A percentile compares a stretch with the other conserved stretches of the same genome.
Conservation (phyloP, 371 early-diverging fungal species). For the Rhizopus sp. region DNA sequence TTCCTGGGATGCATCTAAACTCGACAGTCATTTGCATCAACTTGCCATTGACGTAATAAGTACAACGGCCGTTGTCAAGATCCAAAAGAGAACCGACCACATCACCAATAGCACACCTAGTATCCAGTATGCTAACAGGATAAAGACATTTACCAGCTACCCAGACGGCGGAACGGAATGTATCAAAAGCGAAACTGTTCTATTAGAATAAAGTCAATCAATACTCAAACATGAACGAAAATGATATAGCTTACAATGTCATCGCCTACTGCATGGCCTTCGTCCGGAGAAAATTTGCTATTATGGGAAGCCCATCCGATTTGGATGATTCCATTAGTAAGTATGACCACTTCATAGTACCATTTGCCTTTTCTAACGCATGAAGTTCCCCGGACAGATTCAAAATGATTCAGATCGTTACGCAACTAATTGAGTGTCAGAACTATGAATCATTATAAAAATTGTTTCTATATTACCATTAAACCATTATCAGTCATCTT, state of each 20-base stretch:
- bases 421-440: conserved; percentile 27
- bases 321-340: conserved; percentile 66
- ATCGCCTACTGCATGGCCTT: conserved; percentile 66
- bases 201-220: conserved; percentile 13
- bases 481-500: conserved; percentile 47
- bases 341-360: conserved; percentile 61
- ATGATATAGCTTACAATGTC: conserved; percentile 43
- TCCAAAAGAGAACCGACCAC: conserved; percentile 52
- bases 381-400: conserved; percentile 47
- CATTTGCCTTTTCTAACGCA: conserved; percentile 56
- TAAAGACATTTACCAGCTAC: conserved; percentile 46
- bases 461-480: conserved; percentile 25
- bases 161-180: conserved; percentile 63
- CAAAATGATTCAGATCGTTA: conserved; percentile 51
- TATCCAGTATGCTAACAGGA: conserved; percentile 31
- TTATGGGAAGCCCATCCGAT: conserved; percentile 66
- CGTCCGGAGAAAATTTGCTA: conserved; percentile 65
- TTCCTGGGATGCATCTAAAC: conserved; percentile 25
- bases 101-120: conserved; percentile 45
- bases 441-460: background rate
- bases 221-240: background rate
- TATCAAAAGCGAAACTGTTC: conserved; percentile 66
- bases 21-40: conserved; percentile 45
- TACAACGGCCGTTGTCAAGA: conserved; percentile 46
- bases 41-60: conserved; percentile 47